Base-by-base conservation (phyloP, 768 basidiomycete species). In the Galerina marginata region DNA sequence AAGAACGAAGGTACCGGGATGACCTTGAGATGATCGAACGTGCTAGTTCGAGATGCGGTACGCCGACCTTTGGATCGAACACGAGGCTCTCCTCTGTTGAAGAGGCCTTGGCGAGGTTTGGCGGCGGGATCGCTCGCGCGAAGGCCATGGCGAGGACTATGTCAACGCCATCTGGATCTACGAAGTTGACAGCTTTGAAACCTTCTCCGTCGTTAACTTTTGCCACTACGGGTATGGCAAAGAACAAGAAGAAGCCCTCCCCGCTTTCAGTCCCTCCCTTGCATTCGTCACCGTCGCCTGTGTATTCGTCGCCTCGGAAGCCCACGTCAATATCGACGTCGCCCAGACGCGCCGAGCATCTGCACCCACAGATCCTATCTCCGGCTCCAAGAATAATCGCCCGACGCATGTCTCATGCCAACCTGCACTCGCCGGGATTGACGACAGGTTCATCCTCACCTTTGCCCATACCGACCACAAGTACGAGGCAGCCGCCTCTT, bases 41-140 rank as follows among this genome's bases (percentile, higher is more conserved):
- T 20, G 76, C 81, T 20, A 79, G 75, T 40, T 86, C 85, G 3
- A 75, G 85, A 40, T 87, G 85, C 61, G 84, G 82, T 9, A 86
- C 86, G 3, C 86, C 86, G 9, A 86, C 86, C 1, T 86, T 87
- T 63, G 87, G 86, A 12, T 87, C 86, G 1, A 77, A 79, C 37
- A 76, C 77, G 53, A 74, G 79, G 6, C 68, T 84, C 6, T 79
- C 82, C 0, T 81, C 80, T 10, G 74, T 79, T 15, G 78, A 80
- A 59, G 81, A 83, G 61, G 73, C 77, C 10, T 68, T 81, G 60
- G 69, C 77, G 23, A 75, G 77, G 39, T 80, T 82, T 55, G 79
- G 78, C 25, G 67, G 73, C 33, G 67, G 71, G 9, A 59, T 65
- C 4, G 46, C 67, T 26, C 65, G 72, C 25, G 59, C 68, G 20